Conservation (phyloP, 129 eudicot species). For the Chrysanthemum lavandulifolium region DNA sequence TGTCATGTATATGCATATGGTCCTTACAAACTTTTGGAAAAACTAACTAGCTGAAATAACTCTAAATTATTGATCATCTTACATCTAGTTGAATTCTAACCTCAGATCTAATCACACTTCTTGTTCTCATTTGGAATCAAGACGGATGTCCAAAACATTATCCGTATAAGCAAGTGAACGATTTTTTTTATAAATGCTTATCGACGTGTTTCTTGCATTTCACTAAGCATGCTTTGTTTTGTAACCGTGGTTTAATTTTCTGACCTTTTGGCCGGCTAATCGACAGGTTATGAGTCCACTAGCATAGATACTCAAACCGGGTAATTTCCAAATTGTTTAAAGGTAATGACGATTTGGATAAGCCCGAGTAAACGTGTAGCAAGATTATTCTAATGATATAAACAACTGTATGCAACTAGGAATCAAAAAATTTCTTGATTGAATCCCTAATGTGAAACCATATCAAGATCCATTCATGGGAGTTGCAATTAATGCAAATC, state of each 20-base stretch:
- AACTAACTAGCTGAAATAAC: not conserved
- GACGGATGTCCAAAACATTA: not conserved
- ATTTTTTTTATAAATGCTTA: no score
- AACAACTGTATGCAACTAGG: conserved; percentile 16
- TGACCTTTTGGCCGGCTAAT: no score
- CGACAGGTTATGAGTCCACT: no score
- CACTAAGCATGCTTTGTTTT: not conserved
- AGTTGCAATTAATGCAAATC: conserved; percentile 32
- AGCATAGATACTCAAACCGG: not conserved
- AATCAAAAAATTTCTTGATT: conserved; percentile 30
- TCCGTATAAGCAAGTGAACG: not conserved
- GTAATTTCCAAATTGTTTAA: not conserved
- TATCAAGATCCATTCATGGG: conserved; percentile 32
- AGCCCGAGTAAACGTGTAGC: not conserved
- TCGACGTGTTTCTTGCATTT: not conserved
- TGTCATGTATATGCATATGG: not conserved
- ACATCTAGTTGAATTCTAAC: not conserved
- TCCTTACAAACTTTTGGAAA: not conserved
- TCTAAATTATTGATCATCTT: not conserved
- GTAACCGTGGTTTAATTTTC: no score
- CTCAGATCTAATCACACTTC: not conserved
- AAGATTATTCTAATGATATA: not conserved
- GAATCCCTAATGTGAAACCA: conserved; percentile 31
- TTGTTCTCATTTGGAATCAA: not conserved
- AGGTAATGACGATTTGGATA: conserved; percentile 1